Evolutionary conservation across 2,329 filamentous ascomycete species (phyloP).

Genomic region (Lasiodiplodia theobromae): DNA sequence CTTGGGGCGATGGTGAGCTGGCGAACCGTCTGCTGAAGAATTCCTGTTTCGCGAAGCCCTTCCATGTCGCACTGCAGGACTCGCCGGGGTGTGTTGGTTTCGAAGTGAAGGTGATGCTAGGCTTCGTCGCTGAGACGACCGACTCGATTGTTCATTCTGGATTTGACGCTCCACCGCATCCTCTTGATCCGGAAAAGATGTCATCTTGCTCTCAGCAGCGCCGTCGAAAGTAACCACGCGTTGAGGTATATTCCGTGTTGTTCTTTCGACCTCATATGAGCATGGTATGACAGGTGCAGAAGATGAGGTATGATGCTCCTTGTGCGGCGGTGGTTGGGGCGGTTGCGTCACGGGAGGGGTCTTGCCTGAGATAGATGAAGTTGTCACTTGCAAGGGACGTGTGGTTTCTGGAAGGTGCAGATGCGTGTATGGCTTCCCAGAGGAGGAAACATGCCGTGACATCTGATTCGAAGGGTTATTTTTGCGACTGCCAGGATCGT

Average conservation of each 20-base stretch:
- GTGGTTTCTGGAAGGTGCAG: background rate
- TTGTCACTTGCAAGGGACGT: background rate
- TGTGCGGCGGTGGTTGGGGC: background rate
- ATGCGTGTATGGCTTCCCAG: background rate
- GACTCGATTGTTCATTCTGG: conserved; percentile 7
- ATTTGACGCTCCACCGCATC: conserved; percentile 19
- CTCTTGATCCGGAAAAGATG: conserved; percentile 5
- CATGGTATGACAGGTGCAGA: conserved; percentile 2
- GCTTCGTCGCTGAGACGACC: background rate
- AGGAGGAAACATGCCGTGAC: conserved; percentile 9
- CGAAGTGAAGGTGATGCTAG: background rate
- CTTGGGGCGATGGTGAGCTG: background rate
- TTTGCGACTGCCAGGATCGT: background rate
- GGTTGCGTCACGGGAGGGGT: background rate
- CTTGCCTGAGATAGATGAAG: background rate
- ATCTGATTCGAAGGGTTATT: background rate
- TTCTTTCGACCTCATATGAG: background rate
- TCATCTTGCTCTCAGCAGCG: background rate
- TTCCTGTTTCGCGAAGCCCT: background rate
- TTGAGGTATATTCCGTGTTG: background rate
- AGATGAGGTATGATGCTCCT: background rate
- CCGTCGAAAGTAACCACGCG: conserved; percentile 2
- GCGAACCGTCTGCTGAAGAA: background rate
- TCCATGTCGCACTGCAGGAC: background rate
- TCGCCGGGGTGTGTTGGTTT: background rate